phyloP scores from a whole-genome alignment of 2,329 filamentous ascomycete genomes.

The Aspergillus tanneri region DNA sequence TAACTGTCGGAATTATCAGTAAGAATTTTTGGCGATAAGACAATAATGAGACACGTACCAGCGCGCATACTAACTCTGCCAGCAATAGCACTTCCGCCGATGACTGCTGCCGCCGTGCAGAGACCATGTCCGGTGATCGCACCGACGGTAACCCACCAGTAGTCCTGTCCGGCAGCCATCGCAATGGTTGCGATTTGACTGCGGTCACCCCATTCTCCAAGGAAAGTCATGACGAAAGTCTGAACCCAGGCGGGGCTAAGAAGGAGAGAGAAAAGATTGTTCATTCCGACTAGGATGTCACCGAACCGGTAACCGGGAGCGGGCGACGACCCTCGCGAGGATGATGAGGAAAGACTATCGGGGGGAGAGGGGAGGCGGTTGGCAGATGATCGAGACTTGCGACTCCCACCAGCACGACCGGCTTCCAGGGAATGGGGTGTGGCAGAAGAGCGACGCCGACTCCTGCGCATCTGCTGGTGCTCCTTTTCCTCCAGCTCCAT shows the following conservation, averaged over 20 bases:
- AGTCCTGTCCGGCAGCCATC: conserved; percentile 97
- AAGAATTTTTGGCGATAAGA: not conserved
- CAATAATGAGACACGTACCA: conserved; percentile 64
- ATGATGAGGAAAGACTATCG: conserved; percentile 75
- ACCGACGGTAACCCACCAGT: conserved; percentile 96
- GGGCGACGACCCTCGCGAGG: conserved; percentile 60
- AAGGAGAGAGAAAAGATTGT: conserved; percentile 82
- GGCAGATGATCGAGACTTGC: conserved; percentile 67
- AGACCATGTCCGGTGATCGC: conserved; percentile 82
- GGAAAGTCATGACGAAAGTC: conserved; percentile 98
- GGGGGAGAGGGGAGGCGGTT: conserved; percentile 77
- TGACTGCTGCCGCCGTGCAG: conserved; percentile 86
- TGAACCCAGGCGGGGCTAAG: conserved; percentile 97
- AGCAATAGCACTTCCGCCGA: conserved; percentile 89
- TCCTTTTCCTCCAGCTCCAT: conserved; percentile 92
- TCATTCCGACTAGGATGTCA: conserved; percentile 62
- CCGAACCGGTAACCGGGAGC: conserved; percentile 46
- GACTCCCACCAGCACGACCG: conserved; percentile 60
- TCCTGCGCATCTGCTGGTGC: conserved; percentile 66
- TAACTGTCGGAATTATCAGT: conserved; percentile 61
- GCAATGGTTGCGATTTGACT: conserved; percentile 98
- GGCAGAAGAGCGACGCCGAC: conserved; percentile 64
- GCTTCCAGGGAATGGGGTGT: conserved; percentile 78
- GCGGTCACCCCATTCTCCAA: conserved; percentile 96
- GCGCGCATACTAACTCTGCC: conserved; percentile 92